These are phyloP conservation scores for Linnemannia hyalina DNA, from an alignment of 192 early-diverging fungal genomes.

Conservation along the genomic window DNA sequence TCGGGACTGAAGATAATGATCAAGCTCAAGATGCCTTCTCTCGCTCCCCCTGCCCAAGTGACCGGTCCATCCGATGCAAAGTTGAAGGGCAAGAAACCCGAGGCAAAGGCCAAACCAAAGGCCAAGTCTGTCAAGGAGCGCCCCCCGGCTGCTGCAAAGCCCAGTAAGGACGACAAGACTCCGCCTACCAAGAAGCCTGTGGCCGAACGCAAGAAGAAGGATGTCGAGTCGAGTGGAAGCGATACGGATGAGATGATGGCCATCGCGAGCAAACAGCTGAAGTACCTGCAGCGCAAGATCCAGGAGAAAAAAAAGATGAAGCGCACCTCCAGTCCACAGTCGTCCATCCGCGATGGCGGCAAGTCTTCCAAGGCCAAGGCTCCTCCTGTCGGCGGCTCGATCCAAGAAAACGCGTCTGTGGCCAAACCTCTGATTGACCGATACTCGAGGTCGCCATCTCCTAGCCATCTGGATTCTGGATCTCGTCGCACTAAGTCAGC, in stretches of 20 bases:
- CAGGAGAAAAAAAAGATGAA: constrained; percentile 40
- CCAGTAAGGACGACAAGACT: background rate
- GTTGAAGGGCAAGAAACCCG: background rate
- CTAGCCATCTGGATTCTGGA: background rate
- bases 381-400: background rate
- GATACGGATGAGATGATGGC: constrained; percentile 53
- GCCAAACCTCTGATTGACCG: background rate
- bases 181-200: background rate
- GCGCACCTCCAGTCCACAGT: constrained; percentile 3
- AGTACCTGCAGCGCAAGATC: constrained; percentile 51
- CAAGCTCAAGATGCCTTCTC: constrained; percentile 24
- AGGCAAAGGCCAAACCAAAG: constrained; percentile 4
- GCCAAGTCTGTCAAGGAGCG: background rate
- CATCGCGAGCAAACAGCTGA: constrained; percentile 43
- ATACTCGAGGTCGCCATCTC: background rate
- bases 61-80: background rate
- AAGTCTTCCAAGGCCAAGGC: constrained; percentile 8
- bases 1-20: constrained; percentile 33
- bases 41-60: background rate
- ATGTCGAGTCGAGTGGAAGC: constrained; percentile 21
- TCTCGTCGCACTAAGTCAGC: background rate
- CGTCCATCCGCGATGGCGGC: background rate
- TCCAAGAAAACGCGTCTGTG: background rate
- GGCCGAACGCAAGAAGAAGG: background rate
- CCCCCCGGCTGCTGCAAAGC: background rate